Evolutionary conservation across 192 early-diverging fungal species (phyloP).

Genomic region (Martensiomyces pterosporus): DNA sequence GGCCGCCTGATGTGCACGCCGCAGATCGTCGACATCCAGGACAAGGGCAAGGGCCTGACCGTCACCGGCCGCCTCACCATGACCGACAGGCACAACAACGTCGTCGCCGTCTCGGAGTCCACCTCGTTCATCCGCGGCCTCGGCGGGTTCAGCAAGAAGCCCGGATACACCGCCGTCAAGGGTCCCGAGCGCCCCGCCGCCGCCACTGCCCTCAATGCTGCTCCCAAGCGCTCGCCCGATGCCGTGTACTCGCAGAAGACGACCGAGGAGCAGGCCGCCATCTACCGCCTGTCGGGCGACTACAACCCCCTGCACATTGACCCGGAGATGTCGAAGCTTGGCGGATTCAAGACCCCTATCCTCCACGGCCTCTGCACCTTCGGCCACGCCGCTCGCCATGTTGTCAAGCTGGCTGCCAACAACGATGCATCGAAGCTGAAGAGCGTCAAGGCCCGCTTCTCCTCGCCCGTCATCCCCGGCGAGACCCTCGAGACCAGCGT

Average conservation of each 20-base stretch:
- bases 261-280: constrained; percentile 82
- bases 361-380: constrained; percentile 94
- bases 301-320: constrained; percentile 98
- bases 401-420: constrained; percentile 70
- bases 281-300: constrained; percentile 96
- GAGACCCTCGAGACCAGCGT: constrained; percentile 97
- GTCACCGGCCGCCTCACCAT: constrained; percentile 80
- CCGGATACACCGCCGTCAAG: constrained; percentile 41
- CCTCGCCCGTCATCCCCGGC: constrained; percentile 87
- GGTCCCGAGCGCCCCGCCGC: constrained; percentile 59
- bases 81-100: constrained; percentile 67
- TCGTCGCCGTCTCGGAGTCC: constrained; percentile 81
- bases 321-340: constrained; percentile 87
- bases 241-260: constrained; percentile 82
- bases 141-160: constrained; percentile 84
- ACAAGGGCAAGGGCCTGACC: constrained; percentile 94
- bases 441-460: constrained; percentile 89
- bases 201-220: constrained; percentile 72
- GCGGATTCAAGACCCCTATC: constrained; percentile 95
- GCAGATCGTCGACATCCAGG: constrained; percentile 86
- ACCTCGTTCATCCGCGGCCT: constrained; percentile 91
- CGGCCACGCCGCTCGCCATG: constrained; percentile 88
- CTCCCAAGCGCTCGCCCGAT: constrained; percentile 84
- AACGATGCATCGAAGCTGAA: constrained; percentile 65
- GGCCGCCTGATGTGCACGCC: constrained; percentile 74